phyloP scores from a whole-genome alignment of 2,329 filamentous ascomycete genomes.

The Neofusicoccum umdonicola region DNA sequence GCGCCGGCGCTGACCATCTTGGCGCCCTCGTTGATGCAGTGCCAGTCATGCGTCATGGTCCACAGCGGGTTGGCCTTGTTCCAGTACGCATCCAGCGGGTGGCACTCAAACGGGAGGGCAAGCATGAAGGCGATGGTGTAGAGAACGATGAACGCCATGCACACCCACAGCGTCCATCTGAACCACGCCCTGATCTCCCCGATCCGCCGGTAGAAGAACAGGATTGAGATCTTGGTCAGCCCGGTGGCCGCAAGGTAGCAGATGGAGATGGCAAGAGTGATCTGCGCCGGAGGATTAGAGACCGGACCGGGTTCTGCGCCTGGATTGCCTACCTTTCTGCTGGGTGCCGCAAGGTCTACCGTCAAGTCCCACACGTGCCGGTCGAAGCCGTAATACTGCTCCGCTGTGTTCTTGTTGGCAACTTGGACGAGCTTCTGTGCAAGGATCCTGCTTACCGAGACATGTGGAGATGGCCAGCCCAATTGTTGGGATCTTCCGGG shows the following conservation, averaged over 20 bases:
- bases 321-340: not conserved
- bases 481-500: not conserved
- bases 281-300: not conserved
- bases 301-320: not conserved
- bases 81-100: constrained; percentile 42
- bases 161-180: constrained; percentile 36
- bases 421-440: too few relatives aligned
- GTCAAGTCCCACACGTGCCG: constrained; percentile 1
- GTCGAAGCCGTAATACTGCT: not conserved
- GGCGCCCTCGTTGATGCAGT: constrained; percentile 39
- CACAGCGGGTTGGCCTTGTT: constrained; percentile 35
- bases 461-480: not conserved
- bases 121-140: constrained; percentile 40
- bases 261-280: constrained; percentile 26
- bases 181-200: constrained; percentile 34
- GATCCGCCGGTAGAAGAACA: constrained; percentile 44
- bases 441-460: not conserved
- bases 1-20: constrained; percentile 39
- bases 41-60: constrained; percentile 28
- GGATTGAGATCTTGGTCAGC: constrained; percentile 34
- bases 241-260: constrained; percentile 30
- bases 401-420: not conserved
- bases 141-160: constrained; percentile 38
- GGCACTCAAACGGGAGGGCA: constrained; percentile 37
- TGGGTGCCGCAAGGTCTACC: not conserved